phyloP scores from a whole-genome alignment of 2,329 filamentous ascomycete genomes.

The Fusarium dimerum region DNA sequence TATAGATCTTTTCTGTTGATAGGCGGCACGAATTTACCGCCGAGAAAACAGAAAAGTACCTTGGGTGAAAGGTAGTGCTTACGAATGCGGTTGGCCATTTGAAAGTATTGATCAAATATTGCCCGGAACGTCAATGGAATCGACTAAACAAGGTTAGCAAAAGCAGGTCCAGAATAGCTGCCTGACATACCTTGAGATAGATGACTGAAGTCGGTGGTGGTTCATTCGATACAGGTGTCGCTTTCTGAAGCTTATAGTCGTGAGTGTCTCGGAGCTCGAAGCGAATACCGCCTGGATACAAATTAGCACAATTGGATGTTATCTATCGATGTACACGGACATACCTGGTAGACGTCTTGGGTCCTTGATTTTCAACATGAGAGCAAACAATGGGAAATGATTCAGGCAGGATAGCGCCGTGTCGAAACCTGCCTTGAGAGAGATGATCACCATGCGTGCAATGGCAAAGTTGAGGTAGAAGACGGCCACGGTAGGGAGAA shows the following conservation, averaged over 20 bases:
- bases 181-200: slow-evolving; percentile 67
- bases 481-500: slow-evolving; percentile 91
- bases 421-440: slow-evolving; percentile 86
- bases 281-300: slow-evolving; percentile 61
- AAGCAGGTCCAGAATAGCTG: not conserved
- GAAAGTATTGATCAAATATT: slow-evolving; percentile 97
- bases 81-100: slow-evolving; percentile 86
- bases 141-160: slow-evolving; percentile 53
- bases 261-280: slow-evolving; percentile 84
- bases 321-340: slow-evolving; percentile 8
- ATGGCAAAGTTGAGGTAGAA: slow-evolving; percentile 97
- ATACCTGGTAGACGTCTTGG: slow-evolving; percentile 81
- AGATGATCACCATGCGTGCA: slow-evolving; percentile 92
- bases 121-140: slow-evolving; percentile 86
- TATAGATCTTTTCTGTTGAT: slow-evolving; percentile 95
- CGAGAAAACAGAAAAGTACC: slow-evolving; percentile 84
- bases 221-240: slow-evolving; percentile 42
- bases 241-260: slow-evolving; percentile 42
- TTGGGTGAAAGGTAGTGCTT: slow-evolving; percentile 92
- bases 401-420: slow-evolving; percentile 92
- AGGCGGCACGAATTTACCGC: slow-evolving; percentile 89
- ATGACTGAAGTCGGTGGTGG: slow-evolving; percentile 77
- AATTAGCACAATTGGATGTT: not conserved
- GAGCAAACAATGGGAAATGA: slow-evolving; percentile 94
- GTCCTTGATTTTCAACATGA: slow-evolving; percentile 96